A percentile compares a stretch with the other conserved stretches of the same genome.
phyloP scores from a whole-genome alignment of 805 yeast genomes.

The Yarrowia divulgata region DNA sequence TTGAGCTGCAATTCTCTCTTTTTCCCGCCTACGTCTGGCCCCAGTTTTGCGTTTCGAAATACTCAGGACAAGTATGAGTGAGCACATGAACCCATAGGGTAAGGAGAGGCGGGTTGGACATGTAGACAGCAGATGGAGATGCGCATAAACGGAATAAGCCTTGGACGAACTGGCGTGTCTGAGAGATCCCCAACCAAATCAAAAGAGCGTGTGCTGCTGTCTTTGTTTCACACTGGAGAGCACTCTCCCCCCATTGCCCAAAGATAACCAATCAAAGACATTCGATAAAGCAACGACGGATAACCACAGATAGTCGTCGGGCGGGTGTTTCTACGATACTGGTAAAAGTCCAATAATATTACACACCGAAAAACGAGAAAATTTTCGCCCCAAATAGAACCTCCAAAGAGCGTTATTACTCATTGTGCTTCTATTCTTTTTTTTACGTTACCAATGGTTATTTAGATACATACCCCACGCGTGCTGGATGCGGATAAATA shows the following conservation, averaged over 20 bases:
- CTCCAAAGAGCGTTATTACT: neutral
- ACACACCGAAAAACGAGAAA: neutral
- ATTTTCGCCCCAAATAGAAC: neutral
- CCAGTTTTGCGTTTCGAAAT: conserved; percentile 5
- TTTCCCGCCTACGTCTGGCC: too few species aligned
- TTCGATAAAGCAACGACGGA: neutral
- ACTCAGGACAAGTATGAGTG: neutral
- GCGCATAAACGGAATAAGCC: conserved; percentile 5
- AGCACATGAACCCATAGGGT: conserved; percentile 19
- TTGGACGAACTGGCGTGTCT: neutral
- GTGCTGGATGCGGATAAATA: conserved; percentile 29
- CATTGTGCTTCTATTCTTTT: conserved; percentile 5
- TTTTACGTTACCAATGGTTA: too few species aligned
- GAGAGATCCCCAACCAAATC: neutral
- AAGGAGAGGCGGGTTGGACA: conserved; percentile 12
- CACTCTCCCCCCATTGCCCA: neutral
- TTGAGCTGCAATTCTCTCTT: conserved; percentile 7
- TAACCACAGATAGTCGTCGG: neutral
- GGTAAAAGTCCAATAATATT: neutral
- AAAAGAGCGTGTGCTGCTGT: neutral
- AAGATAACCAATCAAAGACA: conserved; percentile 13
- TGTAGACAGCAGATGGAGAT: conserved; percentile 6
- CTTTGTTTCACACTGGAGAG: neutral
- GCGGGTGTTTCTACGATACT: neutral
- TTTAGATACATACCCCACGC: conserved; percentile 31